Base-by-base conservation (phyloP, 371 early-diverging fungal species). In the Coemansia sp. region DNA sequence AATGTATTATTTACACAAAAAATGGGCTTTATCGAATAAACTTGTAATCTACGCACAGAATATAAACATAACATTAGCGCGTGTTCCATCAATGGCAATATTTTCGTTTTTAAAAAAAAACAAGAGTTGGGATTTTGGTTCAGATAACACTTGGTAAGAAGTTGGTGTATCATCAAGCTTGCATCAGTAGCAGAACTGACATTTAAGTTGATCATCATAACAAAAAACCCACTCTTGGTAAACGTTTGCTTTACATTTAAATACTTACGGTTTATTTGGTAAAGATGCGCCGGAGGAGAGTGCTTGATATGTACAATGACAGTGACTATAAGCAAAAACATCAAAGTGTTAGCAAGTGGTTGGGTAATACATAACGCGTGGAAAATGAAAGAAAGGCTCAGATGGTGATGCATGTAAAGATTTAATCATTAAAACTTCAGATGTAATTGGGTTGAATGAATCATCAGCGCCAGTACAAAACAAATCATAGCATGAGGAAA, bases 161-260 rank as follows among this genome's bases (percentile, higher is more conserved):
- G 62, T 75, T 76, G 59, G 34, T 34, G 8, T 34, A 34, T 76
- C 77, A 59, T 76, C 77, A 76, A 63, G 72, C 72, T 76, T 76
- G 77, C 71, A 76, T 76, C 77, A 68, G 77, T 76, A 47, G 77
- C 77, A 76, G 77, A 76, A 76, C 77, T 76, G 77, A 64, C 76
- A 69, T 59, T 54, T 54, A 58, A 22, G 21, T 63, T 51, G 34
- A 26, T 40, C 50, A 67, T 71, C 71, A 71, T 71, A 31, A 21
- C 62, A 22, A 7, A 27, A 24, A 2, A 3, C 1, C 34, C 34
- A 34, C 8, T 34, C 34, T 34, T 34, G 5, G 34, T 10, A 34
- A 10, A 10, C 3, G 34, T 34, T 34, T 8, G 11, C 8, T 8
- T 8, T 34, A 3, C 3, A 8, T 3, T 34, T 34, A 34, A 34